Base-by-base conservation (phyloP, 2,329 filamentous ascomycete genomes). In the Rugonectria rugulosa region DNA sequence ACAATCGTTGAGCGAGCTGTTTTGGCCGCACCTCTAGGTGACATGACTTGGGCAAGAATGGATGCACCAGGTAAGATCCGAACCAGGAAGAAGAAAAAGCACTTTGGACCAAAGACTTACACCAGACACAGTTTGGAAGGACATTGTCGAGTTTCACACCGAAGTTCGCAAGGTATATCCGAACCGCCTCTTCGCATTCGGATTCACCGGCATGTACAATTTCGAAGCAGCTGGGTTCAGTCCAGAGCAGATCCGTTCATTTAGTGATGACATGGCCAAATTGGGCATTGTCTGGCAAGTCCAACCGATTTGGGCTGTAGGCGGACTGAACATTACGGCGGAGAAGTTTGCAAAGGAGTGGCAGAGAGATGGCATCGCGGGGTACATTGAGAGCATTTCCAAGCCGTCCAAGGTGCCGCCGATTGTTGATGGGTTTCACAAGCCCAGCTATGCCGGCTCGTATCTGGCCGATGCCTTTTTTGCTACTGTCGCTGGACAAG, bases 231-330 rank as follows among this genome's bases (percentile, higher is more conserved):
- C 71, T 6, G 73, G 72, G 0, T 75, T 71, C 61, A 62, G 58
- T 6, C 45, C 62, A 2, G 68, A 70, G 24, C 60, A 72, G 23
- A 49, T 75, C 14, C 64, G 69, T 41, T 67, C 62, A 0, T 64
- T 75, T 11, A 68, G 63, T 26, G 56, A 59, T 20, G 71, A 74
- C 49, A 52, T 76, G 56, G 72, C 74, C 49, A 72, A 72, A 60
- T 60, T 74, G 55, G 71, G 72, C 17, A 62, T 76, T 9, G 72
- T 73, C 6, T 77, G 73, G 74, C 74, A 77, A 53, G 72, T 76
- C 2, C 73, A 77, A 66, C 75, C 73, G 4, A 74, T 76, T 42
- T 76, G 71, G 70, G 62, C 63, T 20, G 49, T 74, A 9, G 66
- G 70, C 24, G 74, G 74, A 0, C 54, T 54, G 36, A 74, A 74